A percentile compares a stretch with the other conserved stretches of the same genome.
These are phyloP conservation scores for Wickerhamomyces rabaulensis DNA, from an alignment of 805 yeast genomes.

Conservation along the genomic window DNA sequence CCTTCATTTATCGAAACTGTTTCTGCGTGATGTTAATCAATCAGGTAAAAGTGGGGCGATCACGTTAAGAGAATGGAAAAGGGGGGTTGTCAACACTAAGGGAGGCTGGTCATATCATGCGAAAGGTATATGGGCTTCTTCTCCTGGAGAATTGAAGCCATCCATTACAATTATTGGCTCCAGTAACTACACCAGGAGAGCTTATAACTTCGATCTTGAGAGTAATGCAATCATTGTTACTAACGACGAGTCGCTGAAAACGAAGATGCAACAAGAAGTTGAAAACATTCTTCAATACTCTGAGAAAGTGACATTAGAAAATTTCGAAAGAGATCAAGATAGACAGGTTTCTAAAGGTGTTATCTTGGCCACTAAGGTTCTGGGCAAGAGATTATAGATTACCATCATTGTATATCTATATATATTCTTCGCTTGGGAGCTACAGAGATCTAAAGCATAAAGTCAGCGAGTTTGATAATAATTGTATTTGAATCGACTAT, in stretches of 20 bases:
- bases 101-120: conserved; percentile 98
- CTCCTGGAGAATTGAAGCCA: conserved; percentile 54
- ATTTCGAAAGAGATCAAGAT: conserved; percentile 51
- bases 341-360: conserved; percentile 61
- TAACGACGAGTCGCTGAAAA: conserved; percentile 52
- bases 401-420: no score
- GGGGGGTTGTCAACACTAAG: conserved; percentile 74
- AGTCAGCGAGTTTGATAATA: no score
- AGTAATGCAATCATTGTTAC: conserved; percentile 80
- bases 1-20: conserved; percentile 64
- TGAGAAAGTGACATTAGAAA: conserved; percentile 46
- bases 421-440: no score
- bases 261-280: conserved; percentile 56
- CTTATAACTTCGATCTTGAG: conserved; percentile 84
- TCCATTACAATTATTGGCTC: conserved; percentile 82
- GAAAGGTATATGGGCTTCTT: conserved; percentile 83
- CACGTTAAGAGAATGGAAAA: conserved; percentile 75
- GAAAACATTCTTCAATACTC: conserved; percentile 53
- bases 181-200: conserved; percentile 87
- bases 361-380: conserved; percentile 55
- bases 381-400: conserved; percentile 50
- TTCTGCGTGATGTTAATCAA: conserved; percentile 46
- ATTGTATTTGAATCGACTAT: no score
- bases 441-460: no score
- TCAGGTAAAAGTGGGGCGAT: conserved; percentile 41